Percentiles rank a stretch among this genome's conserved stretches.
Evolutionary conservation across 2,329 filamentous ascomycete genomes (phyloP).

Genomic region (Microascus cirrosus): DNA sequence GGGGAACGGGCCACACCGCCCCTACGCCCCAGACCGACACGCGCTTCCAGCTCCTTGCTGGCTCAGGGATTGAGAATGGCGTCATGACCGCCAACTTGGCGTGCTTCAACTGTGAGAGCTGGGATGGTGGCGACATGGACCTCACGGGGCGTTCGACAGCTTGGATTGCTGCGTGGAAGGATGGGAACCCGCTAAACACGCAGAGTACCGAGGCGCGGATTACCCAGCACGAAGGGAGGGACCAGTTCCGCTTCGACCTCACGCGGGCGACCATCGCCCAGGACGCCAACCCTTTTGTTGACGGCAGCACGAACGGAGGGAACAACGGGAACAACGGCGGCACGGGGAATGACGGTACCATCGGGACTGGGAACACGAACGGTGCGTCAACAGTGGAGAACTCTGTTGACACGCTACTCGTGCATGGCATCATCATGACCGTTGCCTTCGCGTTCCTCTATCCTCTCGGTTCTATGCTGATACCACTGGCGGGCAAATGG

Average conservation of each 20-base stretch:
- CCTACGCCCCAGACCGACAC: conserved; percentile 33
- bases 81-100: conserved; percentile 49
- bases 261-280: conserved; percentile 29
- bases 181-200: conserved; percentile 31
- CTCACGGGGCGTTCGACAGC: conserved; percentile 24
- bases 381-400: conserved; percentile 8
- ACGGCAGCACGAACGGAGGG: conserved; percentile 6
- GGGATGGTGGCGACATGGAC: conserved; percentile 29
- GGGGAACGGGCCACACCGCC: conserved; percentile 31
- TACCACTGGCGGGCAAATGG: conserved; percentile 48
- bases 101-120: conserved; percentile 40
- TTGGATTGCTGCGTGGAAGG: conserved; percentile 47
- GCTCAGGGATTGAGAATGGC: conserved; percentile 41
- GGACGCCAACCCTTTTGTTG: conserved; percentile 42
- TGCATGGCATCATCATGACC: conserved; percentile 51
- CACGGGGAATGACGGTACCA: background rate
- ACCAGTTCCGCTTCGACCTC: conserved; percentile 36
- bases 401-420: conserved; percentile 18
- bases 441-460: conserved; percentile 47
- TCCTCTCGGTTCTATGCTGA: conserved; percentile 47
- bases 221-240: conserved; percentile 31
- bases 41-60: conserved; percentile 41
- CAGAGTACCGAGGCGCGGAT: conserved; percentile 27
- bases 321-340: conserved; percentile 7
- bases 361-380: conserved; percentile 1